Base-by-base conservation (phyloP, 2,329 filamentous ascomycete species). In the Trichoderma brevicompactum region DNA sequence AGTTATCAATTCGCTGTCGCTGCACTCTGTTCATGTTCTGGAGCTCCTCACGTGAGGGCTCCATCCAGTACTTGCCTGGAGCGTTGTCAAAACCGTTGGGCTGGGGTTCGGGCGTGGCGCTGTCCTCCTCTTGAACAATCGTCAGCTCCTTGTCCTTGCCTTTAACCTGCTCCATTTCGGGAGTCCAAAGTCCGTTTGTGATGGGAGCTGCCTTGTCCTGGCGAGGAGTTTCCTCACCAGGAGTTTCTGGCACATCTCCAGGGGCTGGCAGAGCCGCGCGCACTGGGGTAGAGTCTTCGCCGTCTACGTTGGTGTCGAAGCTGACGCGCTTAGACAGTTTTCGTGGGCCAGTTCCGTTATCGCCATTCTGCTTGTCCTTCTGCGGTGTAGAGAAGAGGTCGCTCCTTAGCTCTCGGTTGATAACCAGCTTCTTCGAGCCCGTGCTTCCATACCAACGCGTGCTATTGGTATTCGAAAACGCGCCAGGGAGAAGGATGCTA, bases 351-450 rank as follows among this genome's bases (percentile, higher is more conserved):
- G 53, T 75, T 65, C 49, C 77, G 71, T 69, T 67, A 13, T 83
- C 83, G 19, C 74, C 70, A 2, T 73, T 68, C 15, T 77, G 72
- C 71, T 81, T 83, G 41, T 84, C 82, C 73, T 83, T 87, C 62
- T 80, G 83, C 0, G 87, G 86, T 1, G 86, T 86, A 2, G 83
- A 84, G 74, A 89, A 90, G 15, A 89, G 81, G 71, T 92, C 90
- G 65, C 85, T 93, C 62, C 92, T 87, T 74, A 99, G 83, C 70
- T 89, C 90, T 68, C 92, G 89, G 78, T 97, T 96, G 75, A 99
- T 97, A 61, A 94, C 90, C 65, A 99, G 85, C 76, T 93, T 94
- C 81, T 97, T 97, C 71, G 97, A 87, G 50, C 87, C 86, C 55
- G 84, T 85, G 74, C 83, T 87, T n/a, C 87, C 85, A 59, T 89